Evolutionary conservation across 768 basidiomycete species (phyloP).

Genomic region (Austroboletus festivus): DNA sequence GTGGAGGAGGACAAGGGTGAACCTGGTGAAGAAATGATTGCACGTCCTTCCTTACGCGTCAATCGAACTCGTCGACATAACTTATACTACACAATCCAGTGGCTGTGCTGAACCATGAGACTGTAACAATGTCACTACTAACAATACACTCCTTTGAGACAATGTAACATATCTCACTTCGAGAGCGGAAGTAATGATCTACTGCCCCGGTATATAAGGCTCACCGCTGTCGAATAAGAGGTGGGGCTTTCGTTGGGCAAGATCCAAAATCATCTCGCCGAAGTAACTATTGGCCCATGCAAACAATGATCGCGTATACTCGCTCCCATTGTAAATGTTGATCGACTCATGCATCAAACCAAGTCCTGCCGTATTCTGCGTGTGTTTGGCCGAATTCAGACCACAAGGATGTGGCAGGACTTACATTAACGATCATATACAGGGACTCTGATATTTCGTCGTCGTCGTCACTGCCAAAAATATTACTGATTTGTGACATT

Average conservation of each 20-base stretch:
- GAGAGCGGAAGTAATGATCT: no score
- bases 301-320: conserved; percentile 74
- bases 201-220: conserved; percentile 56
- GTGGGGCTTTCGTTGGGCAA: conserved; percentile 69
- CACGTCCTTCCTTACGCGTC: conserved; percentile 18
- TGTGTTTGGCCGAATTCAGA: not conserved
- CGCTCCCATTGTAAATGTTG: conserved; percentile 52
- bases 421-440: conserved; percentile 66
- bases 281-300: conserved; percentile 86
- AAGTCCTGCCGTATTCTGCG: conserved; percentile 66
- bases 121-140: no score
- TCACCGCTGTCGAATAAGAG: conserved; percentile 56
- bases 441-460: conserved; percentile 59
- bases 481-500: conserved; percentile 74
- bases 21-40: conserved; percentile 6
- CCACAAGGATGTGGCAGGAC: conserved; percentile 19
- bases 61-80: conserved; percentile 15
- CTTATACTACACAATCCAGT: conserved; percentile 12
- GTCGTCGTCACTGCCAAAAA: conserved; percentile 74
- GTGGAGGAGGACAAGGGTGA: conserved; percentile 1
- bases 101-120: no score
- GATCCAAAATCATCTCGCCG: conserved; percentile 76
- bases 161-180: no score
- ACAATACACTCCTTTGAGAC: no score
- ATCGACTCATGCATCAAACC: conserved; percentile 80